Evolutionary conservation across 257 asterid species (phyloP), one percentile per base, ranked within the genome.

Genomic region (Solanum megistacrolobum): DNA sequence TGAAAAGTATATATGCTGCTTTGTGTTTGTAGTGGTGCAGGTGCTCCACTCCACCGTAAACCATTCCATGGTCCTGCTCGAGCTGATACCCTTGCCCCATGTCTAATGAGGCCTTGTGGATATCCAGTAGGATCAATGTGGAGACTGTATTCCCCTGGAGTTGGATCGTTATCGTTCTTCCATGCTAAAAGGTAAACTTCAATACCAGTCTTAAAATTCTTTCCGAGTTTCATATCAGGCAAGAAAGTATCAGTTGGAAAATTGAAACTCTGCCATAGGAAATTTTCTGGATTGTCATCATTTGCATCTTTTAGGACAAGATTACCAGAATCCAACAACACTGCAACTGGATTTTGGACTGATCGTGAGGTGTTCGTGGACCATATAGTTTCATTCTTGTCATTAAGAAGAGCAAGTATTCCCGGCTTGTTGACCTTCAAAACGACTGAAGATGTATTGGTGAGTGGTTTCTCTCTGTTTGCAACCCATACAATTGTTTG

Each of bases 161-260:
- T 86, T 32, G 94, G 96, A 90, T 92, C 92, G 0, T 72, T 86
- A 2, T 18, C 84, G 60, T 87, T 89, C 86, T 89, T 90, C 92
- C 91, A 89, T 0, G 95, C 92, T 12, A 89, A 86, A n/a, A 91
- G 38, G 34, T 88, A 71, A 4, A 20, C 69, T 9, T 92, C 90
- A 12, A 68, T 3, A 29, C 92, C 90, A 2, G 90, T 89, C 21
- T 27, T 82, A 1, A 76, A 88, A 36, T 92, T 83, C 84, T 86
- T 36, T 9, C 95, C 95, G 0, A 92, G 52, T 21, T 87, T 90
- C 89, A 87, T 35, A 10, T 88, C 91, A 5, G 92, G 91, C 16
- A 90, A 73, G 21, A 12, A 12, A 5, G 90, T 87, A 32, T 91
- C 88, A 1, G 90, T 84, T 9, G 93, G 93, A 87, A 71, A 62